Conservation (phyloP, 352 stramenopile species). For the Pythium insidiosum region DNA sequence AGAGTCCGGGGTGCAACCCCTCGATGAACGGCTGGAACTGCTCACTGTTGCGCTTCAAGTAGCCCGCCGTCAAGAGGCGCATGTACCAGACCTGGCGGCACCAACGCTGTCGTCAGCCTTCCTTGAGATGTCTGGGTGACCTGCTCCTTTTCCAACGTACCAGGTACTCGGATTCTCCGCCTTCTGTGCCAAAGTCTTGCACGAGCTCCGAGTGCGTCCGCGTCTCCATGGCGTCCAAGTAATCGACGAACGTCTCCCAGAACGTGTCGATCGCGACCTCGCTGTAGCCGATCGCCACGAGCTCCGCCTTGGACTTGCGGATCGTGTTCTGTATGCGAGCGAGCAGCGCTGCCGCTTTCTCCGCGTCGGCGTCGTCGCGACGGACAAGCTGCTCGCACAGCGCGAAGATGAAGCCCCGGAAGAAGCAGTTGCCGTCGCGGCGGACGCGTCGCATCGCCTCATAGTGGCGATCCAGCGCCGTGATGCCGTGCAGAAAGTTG, state of each 20-base stretch:
- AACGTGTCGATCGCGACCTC: slow-evolving; percentile 91
- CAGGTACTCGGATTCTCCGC: slow-evolving; percentile 80
- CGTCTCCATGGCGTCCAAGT: slow-evolving; percentile 71
- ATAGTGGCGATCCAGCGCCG: slow-evolving; percentile 58
- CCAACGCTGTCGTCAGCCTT: neutral
- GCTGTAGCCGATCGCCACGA: slow-evolving; percentile 85
- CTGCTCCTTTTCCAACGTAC: slow-evolving; percentile 9
- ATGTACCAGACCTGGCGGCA: slow-evolving; percentile 74
- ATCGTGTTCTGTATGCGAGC: slow-evolving; percentile 48
- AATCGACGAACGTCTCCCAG: slow-evolving; percentile 90
- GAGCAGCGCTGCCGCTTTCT: slow-evolving; percentile 16
- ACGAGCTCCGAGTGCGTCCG: slow-evolving; percentile 61
- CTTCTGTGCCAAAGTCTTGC: slow-evolving; percentile 81
- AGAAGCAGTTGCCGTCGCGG: slow-evolving; percentile 91
- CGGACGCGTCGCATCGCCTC: slow-evolving; percentile 72
- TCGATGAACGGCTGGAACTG: slow-evolving; percentile 89
- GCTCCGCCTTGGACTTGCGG: slow-evolving; percentile 53
- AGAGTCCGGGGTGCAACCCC: slow-evolving; percentile 65
- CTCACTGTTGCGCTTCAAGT: slow-evolving; percentile 84
- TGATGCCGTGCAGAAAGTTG: slow-evolving; percentile 69
- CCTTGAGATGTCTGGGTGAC: neutral
- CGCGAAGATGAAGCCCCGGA: slow-evolving; percentile 85
- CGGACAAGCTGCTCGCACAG: slow-evolving; percentile 73
- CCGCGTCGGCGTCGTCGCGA: slow-evolving; percentile 14
- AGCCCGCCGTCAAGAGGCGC: slow-evolving; percentile 70